These are phyloP conservation scores for Cladobotryum protrusum DNA, from an alignment of 2,329 filamentous ascomycete species.

Conservation along the genomic window DNA sequence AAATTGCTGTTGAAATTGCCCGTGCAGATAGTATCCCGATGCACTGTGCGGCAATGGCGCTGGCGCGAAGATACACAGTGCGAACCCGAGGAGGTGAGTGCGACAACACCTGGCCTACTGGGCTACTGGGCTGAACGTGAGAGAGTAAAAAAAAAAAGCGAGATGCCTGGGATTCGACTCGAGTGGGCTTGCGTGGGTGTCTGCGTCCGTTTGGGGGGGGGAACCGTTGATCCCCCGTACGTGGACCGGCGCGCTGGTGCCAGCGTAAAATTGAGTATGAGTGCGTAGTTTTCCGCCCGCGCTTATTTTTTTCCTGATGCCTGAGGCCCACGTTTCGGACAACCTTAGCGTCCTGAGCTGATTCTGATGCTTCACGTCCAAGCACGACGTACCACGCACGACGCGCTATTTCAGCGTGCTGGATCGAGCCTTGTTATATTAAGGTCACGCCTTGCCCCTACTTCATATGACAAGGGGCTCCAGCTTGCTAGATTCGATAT, in stretches of 20 bases:
- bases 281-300: conserved; percentile 21
- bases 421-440: too few relatives aligned
- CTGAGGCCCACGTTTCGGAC: conserved; percentile 23
- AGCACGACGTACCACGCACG: too few relatives aligned
- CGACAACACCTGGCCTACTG: background rate
- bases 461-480: too few relatives aligned
- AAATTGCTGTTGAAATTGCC: background rate
- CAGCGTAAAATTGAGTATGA: conserved; percentile 22
- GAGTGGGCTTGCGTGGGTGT: conserved; percentile 4
- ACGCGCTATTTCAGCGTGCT: too few relatives aligned
- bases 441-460: too few relatives aligned
- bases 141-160: background rate
- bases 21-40: conserved; percentile 1
- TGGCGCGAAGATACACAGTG: conserved; percentile 9
- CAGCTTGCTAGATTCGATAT: too few relatives aligned
- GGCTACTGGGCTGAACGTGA: background rate
- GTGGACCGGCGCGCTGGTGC: conserved; percentile 10
- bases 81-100: conserved; percentile 7
- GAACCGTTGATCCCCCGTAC: conserved; percentile 8
- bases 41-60: conserved; percentile 8
- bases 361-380: background rate
- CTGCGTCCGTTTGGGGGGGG: conserved; percentile 7
- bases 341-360: too few relatives aligned
- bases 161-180: conserved; percentile 5
- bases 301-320: conserved; percentile 14